A percentile compares a stretch with the other conserved stretches of the same genome.
Evolutionary conservation across 1,284 basidiomycete genomes (phyloP).

Genomic region (Flammula alnicola): DNA sequence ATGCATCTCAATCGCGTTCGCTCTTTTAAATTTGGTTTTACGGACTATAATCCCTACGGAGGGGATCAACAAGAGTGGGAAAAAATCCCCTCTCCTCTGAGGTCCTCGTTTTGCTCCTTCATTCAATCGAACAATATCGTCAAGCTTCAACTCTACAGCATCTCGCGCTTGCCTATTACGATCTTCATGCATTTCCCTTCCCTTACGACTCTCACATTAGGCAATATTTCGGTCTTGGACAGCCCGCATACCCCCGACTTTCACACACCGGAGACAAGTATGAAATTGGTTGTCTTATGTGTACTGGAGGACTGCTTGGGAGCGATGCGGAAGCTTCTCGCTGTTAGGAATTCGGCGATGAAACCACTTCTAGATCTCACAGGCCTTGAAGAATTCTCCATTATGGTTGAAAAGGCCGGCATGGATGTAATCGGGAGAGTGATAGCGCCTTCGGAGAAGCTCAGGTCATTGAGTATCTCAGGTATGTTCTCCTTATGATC

Average conservation of each 20-base stretch:
- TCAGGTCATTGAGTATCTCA: constrained; percentile 3
- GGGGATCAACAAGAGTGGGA: constrained; percentile 11
- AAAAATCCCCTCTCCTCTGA: constrained; percentile 1
- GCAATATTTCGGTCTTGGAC: constrained; percentile 3
- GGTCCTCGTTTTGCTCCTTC: constrained; percentile 12
- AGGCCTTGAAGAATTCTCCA: constrained; percentile 5
- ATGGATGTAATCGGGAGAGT: constrained; percentile 6
- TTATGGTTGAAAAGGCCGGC: neutral
- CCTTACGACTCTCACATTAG: constrained; percentile 5
- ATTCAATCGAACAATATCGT: constrained; percentile 17
- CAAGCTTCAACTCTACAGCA: constrained; percentile 9
- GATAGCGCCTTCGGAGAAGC: constrained; percentile 8
- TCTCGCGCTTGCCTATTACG: constrained; percentile 6
- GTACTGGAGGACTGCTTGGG: constrained; percentile 5
- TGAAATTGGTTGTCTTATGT: constrained; percentile 6
- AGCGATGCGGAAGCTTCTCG: constrained; percentile 6
- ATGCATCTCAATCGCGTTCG: constrained; percentile 12
- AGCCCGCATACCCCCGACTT: neutral
- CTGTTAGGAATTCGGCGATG: neutral
- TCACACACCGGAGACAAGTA: neutral
- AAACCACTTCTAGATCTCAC: constrained; percentile 10
- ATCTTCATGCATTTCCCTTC: constrained; percentile 13
- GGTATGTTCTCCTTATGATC: too few species aligned
- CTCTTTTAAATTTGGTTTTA: constrained; percentile 11
- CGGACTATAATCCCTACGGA: neutral